Evolutionary conservation across 352 stramenopile genomes (phyloP), one percentile per base, ranked within the genome.

Genomic region (Peronospora destructor): DNA sequence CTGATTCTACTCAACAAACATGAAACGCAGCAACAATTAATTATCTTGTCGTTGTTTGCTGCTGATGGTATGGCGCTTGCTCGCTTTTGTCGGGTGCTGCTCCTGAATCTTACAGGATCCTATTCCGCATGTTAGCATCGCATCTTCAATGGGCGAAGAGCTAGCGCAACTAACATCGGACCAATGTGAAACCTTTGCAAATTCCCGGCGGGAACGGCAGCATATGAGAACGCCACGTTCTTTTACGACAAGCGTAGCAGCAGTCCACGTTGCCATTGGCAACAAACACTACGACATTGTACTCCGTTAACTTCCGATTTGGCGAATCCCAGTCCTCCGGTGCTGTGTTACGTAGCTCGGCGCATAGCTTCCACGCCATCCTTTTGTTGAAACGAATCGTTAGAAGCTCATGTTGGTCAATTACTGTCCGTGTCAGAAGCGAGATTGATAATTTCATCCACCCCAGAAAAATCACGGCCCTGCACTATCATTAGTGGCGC

Each of bases 251-350:
- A 45, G 44, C 29, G 35, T 68, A 34, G 35, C 47, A 62, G 28
- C 59, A 57, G 71, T 90, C 36, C 68, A 85, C 49, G 71, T 84
- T 28, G 65, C 69, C 49, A 86, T 89, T 56, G 80, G 80, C 59
- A 91, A 91, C 74, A 91, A 89, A 71, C 73, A 83, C 56, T 91
- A 85, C 64, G 58, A 70, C 40, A 82, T 87, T 44, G 55, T 71
- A 13, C 71, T 89, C 21, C 59, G 63, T 23, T 85, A 53, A 74
- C 21, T 19, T 25, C 41, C 23, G n/a, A 43, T 37, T 19, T 26
- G 9, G 2, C 13, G 12, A 14, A 7, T 14, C 48, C 30, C 41
- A 47, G 8, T 44, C 26, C 16, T 14, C 29, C 29, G 21, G 46
- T 17, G 26, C 30, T n/a, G 30, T 36, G 16, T 32, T 38, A 34